phyloP scores from a whole-genome alignment of 129 eudicot genomes.

The Flaveria linearis region DNA sequence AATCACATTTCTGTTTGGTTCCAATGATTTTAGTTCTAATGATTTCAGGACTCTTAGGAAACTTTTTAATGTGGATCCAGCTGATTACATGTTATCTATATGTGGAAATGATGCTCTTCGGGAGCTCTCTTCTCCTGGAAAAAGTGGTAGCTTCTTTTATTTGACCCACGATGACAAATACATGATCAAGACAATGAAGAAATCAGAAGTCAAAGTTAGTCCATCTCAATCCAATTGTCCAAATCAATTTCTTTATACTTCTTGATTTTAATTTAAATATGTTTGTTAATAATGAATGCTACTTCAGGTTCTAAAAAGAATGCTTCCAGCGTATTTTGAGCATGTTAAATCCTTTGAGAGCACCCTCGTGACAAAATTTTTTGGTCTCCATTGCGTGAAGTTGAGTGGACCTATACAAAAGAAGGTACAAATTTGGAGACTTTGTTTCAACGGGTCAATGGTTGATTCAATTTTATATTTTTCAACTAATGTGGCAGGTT shows the following conservation, averaged over 20 bases:
- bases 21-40: neutral
- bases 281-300: neutral
- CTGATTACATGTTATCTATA: constrained; percentile 93
- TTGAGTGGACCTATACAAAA: constrained; percentile 82
- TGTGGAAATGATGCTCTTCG: constrained; percentile 96
- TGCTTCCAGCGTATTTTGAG: constrained; percentile 90
- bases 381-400: constrained; percentile 92
- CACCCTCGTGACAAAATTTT: constrained; percentile 79
- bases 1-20: neutral
- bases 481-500: constrained; percentile 54
- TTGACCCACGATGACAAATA: constrained; percentile 84
- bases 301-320: constrained; percentile 71
- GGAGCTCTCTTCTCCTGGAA: constrained; percentile 97
- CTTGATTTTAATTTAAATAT: neutral
- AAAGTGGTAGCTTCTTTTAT: constrained; percentile 97
- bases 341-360: constrained; percentile 77
- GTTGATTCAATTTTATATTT: constrained; percentile 1
- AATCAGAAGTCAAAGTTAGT: constrained; percentile 90
- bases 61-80: constrained; percentile 90
- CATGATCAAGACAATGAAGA: constrained; percentile 97
- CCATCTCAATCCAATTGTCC: neutral
- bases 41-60: constrained; percentile 78
- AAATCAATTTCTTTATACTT: neutral
- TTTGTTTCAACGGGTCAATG: constrained; percentile 8
- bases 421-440: constrained; percentile 55